Conservation (phyloP, 495 filamentous ascomycete genomes). For the Hypomontagnella monticulosa region DNA sequence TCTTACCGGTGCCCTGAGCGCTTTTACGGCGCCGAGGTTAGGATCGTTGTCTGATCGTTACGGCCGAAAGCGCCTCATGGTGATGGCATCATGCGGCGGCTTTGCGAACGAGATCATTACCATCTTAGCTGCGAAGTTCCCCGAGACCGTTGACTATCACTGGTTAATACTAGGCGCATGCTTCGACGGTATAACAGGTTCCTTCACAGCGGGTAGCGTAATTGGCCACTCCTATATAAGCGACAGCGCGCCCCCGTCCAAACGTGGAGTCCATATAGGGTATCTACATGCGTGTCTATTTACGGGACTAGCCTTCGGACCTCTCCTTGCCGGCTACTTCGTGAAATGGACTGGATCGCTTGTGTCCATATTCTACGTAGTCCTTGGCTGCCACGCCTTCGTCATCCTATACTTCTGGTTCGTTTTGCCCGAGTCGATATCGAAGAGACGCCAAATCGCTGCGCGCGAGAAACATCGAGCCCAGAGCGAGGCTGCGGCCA, state of each 20-base stretch:
- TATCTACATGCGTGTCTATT: constrained; percentile 91
- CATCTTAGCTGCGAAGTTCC: constrained; percentile 76
- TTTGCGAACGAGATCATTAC: constrained; percentile 77
- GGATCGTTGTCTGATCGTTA: constrained; percentile 89
- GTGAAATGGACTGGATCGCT: constrained; percentile 74
- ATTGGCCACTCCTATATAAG: constrained; percentile 84
- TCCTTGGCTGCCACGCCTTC: constrained; percentile 72
- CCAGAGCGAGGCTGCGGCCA: constrained; percentile 39
- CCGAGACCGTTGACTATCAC: constrained; percentile 73
- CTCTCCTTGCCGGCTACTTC: constrained; percentile 78
- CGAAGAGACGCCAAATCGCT: constrained; percentile 68
- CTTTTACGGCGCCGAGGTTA: constrained; percentile 81
- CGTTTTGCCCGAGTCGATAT: constrained; percentile 83
- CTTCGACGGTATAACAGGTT: constrained; percentile 84
- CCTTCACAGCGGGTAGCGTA: constrained; percentile 84
- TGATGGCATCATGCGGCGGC: constrained; percentile 71
- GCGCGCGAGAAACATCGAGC: constrained; percentile 72
- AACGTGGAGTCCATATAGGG: constrained; percentile 85
- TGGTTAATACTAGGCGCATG: constrained; percentile 78
- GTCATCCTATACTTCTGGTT: constrained; percentile 76
- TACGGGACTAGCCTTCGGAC: constrained; percentile 83
- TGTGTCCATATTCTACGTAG: constrained; percentile 80
- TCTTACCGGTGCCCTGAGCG: constrained; percentile 73
- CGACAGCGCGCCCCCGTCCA: constrained; percentile 83
- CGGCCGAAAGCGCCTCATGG: constrained; percentile 78